These are phyloP conservation scores for Papiliotrema flavescens DNA, from an alignment of 1,284 basidiomycete species.

Conservation along the genomic window DNA sequence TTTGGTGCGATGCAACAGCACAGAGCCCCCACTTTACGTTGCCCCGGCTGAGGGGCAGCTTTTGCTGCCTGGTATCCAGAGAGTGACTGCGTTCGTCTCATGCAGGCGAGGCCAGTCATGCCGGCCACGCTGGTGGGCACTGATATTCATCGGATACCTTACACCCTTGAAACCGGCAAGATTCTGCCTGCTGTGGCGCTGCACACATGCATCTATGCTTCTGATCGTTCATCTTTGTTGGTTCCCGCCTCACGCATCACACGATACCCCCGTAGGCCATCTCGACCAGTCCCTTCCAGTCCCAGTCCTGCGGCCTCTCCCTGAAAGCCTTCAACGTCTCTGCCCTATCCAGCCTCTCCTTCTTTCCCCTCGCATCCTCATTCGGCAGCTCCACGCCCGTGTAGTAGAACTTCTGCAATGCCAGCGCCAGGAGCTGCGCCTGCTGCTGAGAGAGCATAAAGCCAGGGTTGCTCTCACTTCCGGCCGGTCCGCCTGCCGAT, in stretches of 20 bases:
- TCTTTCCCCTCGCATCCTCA: conserved; percentile 25
- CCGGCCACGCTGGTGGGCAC: no score
- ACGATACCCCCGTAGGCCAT: conserved; percentile 44
- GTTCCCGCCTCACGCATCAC: conserved; percentile 4
- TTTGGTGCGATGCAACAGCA: no score
- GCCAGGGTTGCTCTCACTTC: conserved; percentile 36
- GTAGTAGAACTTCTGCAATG: conserved; percentile 75
- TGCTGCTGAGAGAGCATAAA: conserved; percentile 72
- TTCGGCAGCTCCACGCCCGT: conserved; percentile 18
- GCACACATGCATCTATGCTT: neutral
- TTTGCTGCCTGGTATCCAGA: no score
- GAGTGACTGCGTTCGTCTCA: no score
- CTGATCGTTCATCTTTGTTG: neutral
- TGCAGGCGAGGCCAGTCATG: no score
- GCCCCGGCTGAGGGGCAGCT: no score
- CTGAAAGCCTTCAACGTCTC: conserved; percentile 41
- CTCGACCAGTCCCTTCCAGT: conserved; percentile 43
- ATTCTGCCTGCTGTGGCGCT: no score
- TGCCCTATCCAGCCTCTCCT: conserved; percentile 35
- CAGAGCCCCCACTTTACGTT: no score
- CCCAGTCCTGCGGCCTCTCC: conserved; percentile 45
- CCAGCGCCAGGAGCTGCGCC: conserved; percentile 72
- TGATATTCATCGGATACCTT: no score
- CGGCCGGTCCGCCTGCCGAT: conserved; percentile 26
- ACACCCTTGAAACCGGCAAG: no score